Evolutionary conservation across 441 rosid species (phyloP).

Genomic region (Populus hybrid): DNA sequence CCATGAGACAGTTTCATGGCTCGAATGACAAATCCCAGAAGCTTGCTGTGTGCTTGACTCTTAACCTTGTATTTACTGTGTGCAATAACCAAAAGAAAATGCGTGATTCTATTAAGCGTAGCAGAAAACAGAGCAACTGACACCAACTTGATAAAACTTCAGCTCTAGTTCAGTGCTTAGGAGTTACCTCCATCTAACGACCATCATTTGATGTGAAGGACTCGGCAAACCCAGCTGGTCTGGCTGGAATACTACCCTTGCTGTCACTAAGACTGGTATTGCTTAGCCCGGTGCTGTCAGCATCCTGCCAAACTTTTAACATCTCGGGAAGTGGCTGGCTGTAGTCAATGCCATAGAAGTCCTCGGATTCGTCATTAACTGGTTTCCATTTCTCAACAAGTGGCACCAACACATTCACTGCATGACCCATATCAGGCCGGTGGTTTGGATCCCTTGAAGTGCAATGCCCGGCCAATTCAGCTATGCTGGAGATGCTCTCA

Average conservation of each 20-base stretch:
- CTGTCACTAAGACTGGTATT: slow-evolving; percentile 31
- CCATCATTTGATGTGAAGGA: slow-evolving; percentile 50
- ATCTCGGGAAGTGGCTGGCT: slow-evolving; percentile 30
- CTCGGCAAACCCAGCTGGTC: slow-evolving; percentile 47
- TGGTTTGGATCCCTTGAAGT: slow-evolving; percentile 40
- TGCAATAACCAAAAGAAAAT: background rate
- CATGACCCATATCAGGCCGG: slow-evolving; percentile 46
- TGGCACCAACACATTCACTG: slow-evolving; percentile 32
- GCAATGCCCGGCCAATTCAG: slow-evolving; percentile 42
- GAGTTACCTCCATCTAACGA: slow-evolving; percentile 25
- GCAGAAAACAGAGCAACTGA: background rate
- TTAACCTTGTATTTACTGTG: background rate
- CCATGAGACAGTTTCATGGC: too few relatives aligned
- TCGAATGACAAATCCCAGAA: background rate
- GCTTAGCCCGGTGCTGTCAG: slow-evolving; percentile 22
- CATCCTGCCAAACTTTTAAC: slow-evolving; percentile 31
- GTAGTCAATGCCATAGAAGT: slow-evolving; percentile 20
- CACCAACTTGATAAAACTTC: background rate
- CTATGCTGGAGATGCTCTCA: slow-evolving; percentile 28
- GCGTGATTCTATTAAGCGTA: background rate
- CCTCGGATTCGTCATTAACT: slow-evolving; percentile 17
- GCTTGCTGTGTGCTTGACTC: background rate
- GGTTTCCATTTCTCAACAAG: slow-evolving; percentile 44
- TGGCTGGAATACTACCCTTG: slow-evolving; percentile 47
- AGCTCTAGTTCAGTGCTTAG: background rate